Percentiles rank a stretch among this genome's conserved stretches.
Conservation (phyloP, 768 basidiomycete genomes). For the Hemileccinum impolitum region DNA sequence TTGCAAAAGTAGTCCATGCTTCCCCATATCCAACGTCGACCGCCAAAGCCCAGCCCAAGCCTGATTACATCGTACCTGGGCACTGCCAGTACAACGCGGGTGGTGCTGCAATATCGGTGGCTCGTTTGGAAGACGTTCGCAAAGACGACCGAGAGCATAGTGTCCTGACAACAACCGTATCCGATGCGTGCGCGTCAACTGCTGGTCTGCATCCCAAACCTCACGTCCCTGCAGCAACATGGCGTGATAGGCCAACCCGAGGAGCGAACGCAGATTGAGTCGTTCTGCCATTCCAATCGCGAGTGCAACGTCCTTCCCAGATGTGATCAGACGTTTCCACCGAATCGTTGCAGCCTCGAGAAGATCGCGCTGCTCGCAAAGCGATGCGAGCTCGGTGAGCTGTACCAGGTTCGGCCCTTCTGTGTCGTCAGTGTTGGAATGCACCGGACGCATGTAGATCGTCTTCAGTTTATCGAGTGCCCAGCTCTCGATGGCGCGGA, state of each 20-base stretch:
- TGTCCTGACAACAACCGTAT: slow-evolving; percentile 52
- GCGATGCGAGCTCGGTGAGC: slow-evolving; percentile 50
- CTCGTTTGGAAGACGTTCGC: slow-evolving; percentile 40
- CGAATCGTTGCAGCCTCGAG: slow-evolving; percentile 39
- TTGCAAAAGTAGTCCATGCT: slow-evolving; percentile 38
- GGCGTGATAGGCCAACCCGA: slow-evolving; percentile 49
- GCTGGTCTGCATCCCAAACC: slow-evolving; percentile 45
- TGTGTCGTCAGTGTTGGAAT: slow-evolving; percentile 28
- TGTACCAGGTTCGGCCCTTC: slow-evolving; percentile 41
- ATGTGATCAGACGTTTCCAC: slow-evolving; percentile 48
- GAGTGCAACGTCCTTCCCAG: slow-evolving; percentile 42
- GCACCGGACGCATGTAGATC: slow-evolving; percentile 32
- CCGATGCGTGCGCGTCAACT: slow-evolving; percentile 46
- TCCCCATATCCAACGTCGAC: slow-evolving; percentile 37
- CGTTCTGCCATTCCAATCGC: slow-evolving; percentile 48
- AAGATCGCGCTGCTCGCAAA: slow-evolving; percentile 46
- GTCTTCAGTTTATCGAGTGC: slow-evolving; percentile 38
- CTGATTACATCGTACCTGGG: slow-evolving; percentile 41
- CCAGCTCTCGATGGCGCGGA: slow-evolving; percentile 46
- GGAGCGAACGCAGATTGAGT: slow-evolving; percentile 42
- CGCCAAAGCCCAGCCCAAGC: slow-evolving; percentile 47
- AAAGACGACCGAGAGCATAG: slow-evolving; percentile 44
- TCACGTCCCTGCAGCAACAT: slow-evolving; percentile 51
- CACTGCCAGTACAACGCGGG: slow-evolving; percentile 37
- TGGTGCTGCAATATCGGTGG: slow-evolving; percentile 44